Evolutionary conservation across 768 basidiomycete species (phyloP).

Genomic region (Mrakia gelida): DNA sequence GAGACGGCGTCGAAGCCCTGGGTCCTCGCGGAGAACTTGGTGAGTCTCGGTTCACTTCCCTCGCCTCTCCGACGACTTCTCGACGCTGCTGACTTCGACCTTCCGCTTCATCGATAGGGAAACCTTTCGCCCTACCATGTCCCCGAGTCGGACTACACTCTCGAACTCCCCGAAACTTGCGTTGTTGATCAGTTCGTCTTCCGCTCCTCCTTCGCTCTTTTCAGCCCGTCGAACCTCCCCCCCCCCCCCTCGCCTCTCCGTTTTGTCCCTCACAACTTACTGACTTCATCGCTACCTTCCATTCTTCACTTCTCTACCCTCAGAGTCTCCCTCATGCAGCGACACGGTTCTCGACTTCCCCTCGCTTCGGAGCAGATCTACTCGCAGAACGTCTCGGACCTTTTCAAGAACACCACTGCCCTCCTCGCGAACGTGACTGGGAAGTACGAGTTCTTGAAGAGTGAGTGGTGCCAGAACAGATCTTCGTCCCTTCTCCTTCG

Average conservation of each 20-base stretch:
- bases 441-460: constrained; percentile 46
- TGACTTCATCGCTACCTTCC: not conserved
- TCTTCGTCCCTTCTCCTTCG: not conserved
- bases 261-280: too few species aligned
- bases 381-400: constrained; percentile 45
- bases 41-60: not conserved
- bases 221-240: not conserved
- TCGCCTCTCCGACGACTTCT: not conserved
- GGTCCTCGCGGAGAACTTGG: constrained; percentile 3
- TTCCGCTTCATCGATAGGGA: not conserved
- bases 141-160: constrained; percentile 7
- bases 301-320: not conserved
- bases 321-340: constrained; percentile 40
- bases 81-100: not conserved
- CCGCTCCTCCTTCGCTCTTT: not conserved
- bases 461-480: constrained; percentile 36
- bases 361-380: constrained; percentile 42
- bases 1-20: not conserved
- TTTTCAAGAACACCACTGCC: constrained; percentile 40
- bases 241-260: too few species aligned
- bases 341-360: constrained; percentile 50
- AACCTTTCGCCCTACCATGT: constrained; percentile 27
- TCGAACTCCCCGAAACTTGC: constrained; percentile 24
- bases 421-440: constrained; percentile 42
- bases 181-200: constrained; percentile 20